Evolutionary conservation across 139 green algal species (phyloP).

Genomic region (Desmodesmus armatus): DNA sequence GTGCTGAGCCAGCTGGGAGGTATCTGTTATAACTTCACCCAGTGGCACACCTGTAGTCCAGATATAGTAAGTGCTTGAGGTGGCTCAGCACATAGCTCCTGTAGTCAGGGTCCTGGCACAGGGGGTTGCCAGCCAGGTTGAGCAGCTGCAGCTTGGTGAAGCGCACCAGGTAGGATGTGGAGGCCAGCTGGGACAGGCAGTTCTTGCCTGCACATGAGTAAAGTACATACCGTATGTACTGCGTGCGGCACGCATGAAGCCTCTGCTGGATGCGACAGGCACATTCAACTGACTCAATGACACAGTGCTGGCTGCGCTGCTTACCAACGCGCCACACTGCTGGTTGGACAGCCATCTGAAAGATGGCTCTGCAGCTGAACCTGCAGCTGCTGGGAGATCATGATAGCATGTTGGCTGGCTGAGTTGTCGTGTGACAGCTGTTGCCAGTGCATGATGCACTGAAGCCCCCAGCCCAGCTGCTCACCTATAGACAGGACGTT

Average conservation of each 20-base stretch:
- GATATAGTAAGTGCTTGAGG: slow-evolving; percentile 83
- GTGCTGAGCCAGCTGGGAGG: too few species aligned
- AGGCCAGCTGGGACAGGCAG: slow-evolving; percentile 72
- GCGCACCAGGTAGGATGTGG: slow-evolving; percentile 81
- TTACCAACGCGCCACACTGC: too few species aligned
- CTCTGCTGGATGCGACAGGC: neutral
- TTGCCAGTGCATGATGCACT: too few species aligned
- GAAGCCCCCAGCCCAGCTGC: too few species aligned
- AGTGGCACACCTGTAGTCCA: slow-evolving; percentile 85
- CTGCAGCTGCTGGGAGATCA: neutral
- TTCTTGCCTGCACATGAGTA: slow-evolving; percentile 72
- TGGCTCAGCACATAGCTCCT: slow-evolving; percentile 78
- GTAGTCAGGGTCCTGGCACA: slow-evolving; percentile 81
- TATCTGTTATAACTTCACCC: too few species aligned
- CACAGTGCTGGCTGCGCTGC: neutral
- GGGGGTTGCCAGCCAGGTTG: slow-evolving; percentile 85
- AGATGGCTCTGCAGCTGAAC: too few species aligned
- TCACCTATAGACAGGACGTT: slow-evolving; percentile 82
- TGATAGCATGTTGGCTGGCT: too few species aligned
- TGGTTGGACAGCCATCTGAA: too few species aligned
- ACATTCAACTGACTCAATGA: too few species aligned
- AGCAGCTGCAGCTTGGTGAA: slow-evolving; percentile 82
- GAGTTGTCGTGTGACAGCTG: neutral
- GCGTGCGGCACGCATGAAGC: neutral
- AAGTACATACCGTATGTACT: neutral